phyloP scores from a whole-genome alignment of 2,329 filamentous ascomycete species.

The Microcyclospora tardicrescens region DNA sequence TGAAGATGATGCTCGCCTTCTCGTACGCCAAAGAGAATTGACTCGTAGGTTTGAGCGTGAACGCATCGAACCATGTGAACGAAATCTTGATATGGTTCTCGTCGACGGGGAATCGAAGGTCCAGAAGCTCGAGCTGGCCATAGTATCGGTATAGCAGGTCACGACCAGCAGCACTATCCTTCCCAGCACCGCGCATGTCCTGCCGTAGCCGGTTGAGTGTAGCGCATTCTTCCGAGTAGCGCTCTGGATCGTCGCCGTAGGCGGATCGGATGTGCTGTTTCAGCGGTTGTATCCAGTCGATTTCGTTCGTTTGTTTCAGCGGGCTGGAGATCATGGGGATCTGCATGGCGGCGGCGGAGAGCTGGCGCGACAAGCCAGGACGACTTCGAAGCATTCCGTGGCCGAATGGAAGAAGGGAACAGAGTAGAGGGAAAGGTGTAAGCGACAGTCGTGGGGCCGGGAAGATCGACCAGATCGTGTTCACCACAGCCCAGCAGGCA shows the following conservation, averaged over 20 bases:
- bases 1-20: constrained; percentile 98
- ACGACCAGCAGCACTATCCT: constrained; percentile 85
- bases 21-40: constrained; percentile 96
- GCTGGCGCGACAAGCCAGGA: constrained; percentile 20
- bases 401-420: background rate
- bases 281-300: constrained; percentile 89
- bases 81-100: constrained; percentile 99
- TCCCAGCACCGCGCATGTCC: constrained; percentile 95
- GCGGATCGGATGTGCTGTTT: constrained; percentile 88
- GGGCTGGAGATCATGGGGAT: constrained; percentile 92
- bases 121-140: constrained; percentile 86
- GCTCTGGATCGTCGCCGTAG: constrained; percentile 92
- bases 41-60: constrained; percentile 92
- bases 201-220: constrained; percentile 90
- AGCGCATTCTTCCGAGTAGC: constrained; percentile 88
- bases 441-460: no score
- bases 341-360: constrained; percentile 51
- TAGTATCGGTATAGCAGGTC: constrained; percentile 96
- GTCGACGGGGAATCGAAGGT: constrained; percentile 90
- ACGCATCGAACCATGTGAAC: constrained; percentile 99
- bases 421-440: no score
- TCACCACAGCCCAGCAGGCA: no score
- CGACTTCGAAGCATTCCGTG: constrained; percentile 9
- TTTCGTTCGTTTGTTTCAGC: constrained; percentile 88
- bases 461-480: no score